phyloP scores from a whole-genome alignment of 208 protist species.

The Trypanosoma vivax region DNA sequence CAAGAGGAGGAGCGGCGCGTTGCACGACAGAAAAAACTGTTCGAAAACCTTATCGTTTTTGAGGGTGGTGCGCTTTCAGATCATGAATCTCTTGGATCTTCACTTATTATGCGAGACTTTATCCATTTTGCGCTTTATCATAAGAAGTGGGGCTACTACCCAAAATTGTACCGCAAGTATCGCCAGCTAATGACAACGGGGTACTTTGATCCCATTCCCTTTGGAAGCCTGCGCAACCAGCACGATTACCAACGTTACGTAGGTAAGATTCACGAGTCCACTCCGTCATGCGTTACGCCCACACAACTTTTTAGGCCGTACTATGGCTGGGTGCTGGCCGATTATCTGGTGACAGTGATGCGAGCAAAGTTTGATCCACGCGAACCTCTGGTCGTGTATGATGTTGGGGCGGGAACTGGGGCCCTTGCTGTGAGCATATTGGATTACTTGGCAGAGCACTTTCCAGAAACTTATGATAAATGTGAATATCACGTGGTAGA shows the following conservation, averaged over 20 bases:
- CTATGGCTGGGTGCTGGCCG: constrained; percentile 82
- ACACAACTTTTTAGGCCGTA: constrained; percentile 84
- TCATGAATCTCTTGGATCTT: constrained; percentile 48
- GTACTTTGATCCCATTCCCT: constrained; percentile 85
- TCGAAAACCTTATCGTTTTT: constrained; percentile 83
- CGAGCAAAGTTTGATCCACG: constrained; percentile 78
- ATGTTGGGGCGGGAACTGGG: constrained; percentile 81
- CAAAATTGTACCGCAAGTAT: constrained; percentile 82
- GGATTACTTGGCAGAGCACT: constrained; percentile 82
- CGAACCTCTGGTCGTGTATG: constrained; percentile 84
- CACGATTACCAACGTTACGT: constrained; percentile 79
- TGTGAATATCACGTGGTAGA: constrained; percentile 87
- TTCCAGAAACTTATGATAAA: constrained; percentile 58
- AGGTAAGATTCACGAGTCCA: constrained; percentile 65
- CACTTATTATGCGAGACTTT: constrained; percentile 83
- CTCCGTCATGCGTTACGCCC: constrained; percentile 65
- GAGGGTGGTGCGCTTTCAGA: constrained; percentile 74
- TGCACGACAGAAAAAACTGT: constrained; percentile 54
- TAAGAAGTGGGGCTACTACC: constrained; percentile 85
- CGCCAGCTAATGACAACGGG: constrained; percentile 75
- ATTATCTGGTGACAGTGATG: constrained; percentile 78
- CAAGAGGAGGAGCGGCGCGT: constrained; percentile 61
- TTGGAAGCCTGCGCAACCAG: constrained; percentile 67
- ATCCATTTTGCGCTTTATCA: constrained; percentile 85
- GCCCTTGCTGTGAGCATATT: constrained; percentile 68